phyloP scores from a whole-genome alignment of 257 asterid genomes.

The Leptodermis oblonga region DNA sequence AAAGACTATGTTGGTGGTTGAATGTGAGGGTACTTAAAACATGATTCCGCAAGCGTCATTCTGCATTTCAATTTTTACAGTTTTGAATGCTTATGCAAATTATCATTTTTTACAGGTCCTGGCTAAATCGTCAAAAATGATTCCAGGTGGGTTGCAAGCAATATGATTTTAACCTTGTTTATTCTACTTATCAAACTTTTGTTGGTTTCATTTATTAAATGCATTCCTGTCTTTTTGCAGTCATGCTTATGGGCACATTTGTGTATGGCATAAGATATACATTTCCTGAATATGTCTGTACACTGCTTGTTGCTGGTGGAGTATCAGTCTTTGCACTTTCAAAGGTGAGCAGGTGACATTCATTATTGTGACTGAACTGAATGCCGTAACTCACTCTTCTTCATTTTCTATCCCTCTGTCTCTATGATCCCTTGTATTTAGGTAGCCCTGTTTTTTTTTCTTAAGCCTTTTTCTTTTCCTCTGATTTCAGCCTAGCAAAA shows the following conservation, averaged over 20 bases:
- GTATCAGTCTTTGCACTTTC: conserved; percentile 87
- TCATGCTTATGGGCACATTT: conserved; percentile 93
- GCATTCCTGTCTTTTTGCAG: conserved; percentile 42
- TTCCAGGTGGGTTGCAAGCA: conserved; percentile 59
- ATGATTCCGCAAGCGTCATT: neutral
- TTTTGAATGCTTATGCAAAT: conserved; percentile 23
- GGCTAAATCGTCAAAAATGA: conserved; percentile 92
- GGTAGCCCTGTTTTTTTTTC: neutral
- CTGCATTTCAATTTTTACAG: neutral
- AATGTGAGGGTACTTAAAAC: neutral
- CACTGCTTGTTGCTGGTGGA: conserved; percentile 97
- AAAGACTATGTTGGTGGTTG: neutral
- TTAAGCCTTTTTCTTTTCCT: neutral
- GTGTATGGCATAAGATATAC: conserved; percentile 90
- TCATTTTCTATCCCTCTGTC: neutral
- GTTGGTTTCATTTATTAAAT: neutral
- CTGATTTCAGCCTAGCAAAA: conserved; percentile 76
- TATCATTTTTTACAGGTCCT: conserved; percentile 55
- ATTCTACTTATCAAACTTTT: neutral
- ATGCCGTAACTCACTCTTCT: neutral
- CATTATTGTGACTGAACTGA: neutral
- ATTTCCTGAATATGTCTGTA: conserved; percentile 81
- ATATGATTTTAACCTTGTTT: neutral
- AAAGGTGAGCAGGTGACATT: conserved; percentile 44
- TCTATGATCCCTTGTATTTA: conserved; percentile 2